Percentiles rank a stretch among this genome's conserved stretches.
Evolutionary conservation across 2,329 filamentous ascomycete genomes (phyloP).

Genomic region (Lasiodiplodia sp.): DNA sequence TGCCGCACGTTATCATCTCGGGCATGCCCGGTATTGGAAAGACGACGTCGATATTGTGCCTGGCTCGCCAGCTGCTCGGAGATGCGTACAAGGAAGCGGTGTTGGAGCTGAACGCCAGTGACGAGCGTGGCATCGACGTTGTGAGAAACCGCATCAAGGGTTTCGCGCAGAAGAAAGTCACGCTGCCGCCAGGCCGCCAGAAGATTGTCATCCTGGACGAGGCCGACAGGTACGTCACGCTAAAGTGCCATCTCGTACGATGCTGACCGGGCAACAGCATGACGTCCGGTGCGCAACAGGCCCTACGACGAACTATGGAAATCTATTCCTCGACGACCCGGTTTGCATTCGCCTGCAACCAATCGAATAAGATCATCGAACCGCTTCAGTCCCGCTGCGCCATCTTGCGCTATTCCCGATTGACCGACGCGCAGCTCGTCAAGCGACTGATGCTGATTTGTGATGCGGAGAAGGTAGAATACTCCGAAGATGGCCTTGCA

Average conservation of each 20-base stretch:
- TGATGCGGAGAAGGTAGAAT: constrained; percentile 87
- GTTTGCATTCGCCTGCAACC: constrained; percentile 98
- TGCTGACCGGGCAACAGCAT: constrained; percentile 61
- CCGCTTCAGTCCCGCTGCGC: constrained; percentile 97
- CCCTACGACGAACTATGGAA: constrained; percentile 94
- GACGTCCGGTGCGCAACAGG: constrained; percentile 96
- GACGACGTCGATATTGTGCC: constrained; percentile 92
- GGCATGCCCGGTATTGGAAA: constrained; percentile 99
- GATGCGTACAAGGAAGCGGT: constrained; percentile 98
- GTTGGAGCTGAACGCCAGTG: constrained; percentile 92
- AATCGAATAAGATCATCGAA: constrained; percentile 99
- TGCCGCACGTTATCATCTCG: constrained; percentile 99
- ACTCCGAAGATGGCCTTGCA: constrained; percentile 90
- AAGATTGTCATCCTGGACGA: constrained; percentile 98
- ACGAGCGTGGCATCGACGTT: constrained; percentile 97
- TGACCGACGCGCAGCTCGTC: constrained; percentile 92
- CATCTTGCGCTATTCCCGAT: constrained; percentile 88
- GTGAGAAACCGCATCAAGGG: constrained; percentile 97
- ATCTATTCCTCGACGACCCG: constrained; percentile 96
- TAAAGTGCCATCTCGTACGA: not conserved
- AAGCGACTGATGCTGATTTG: constrained; percentile 91
- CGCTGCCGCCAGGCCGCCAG: constrained; percentile 85
- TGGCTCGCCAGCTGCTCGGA: constrained; percentile 89
- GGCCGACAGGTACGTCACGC: constrained; percentile 72
- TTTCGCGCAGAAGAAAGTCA: constrained; percentile 99